phyloP scores from a whole-genome alignment of 202 grass and related monocot species.

The Sporobolus alterniflorus region DNA sequence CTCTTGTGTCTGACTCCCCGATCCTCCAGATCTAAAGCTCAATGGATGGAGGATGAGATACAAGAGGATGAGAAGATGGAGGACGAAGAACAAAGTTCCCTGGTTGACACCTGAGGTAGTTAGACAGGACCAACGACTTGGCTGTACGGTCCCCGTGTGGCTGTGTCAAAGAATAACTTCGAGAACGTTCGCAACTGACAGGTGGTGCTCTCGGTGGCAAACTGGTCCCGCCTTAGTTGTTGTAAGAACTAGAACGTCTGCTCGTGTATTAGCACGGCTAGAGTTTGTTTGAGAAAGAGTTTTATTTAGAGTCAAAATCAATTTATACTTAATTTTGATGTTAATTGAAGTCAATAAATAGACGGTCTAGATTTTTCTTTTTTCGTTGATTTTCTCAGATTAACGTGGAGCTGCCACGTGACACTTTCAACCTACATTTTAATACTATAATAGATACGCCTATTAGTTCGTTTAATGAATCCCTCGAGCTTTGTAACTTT shows the following conservation, averaged over 20 bases:
- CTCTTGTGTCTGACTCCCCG: not conserved
- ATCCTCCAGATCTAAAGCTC: constrained; percentile 17
- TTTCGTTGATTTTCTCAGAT: no score
- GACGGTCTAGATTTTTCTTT: no score
- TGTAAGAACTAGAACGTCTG: no score
- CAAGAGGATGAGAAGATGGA: constrained; percentile 41
- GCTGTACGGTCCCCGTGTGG: constrained; percentile 1
- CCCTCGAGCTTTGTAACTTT: not conserved
- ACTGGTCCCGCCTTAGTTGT: no score
- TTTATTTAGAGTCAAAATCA: no score
- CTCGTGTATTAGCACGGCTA: no score
- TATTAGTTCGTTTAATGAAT: not conserved
- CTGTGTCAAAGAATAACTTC: not conserved
- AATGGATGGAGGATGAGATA: not conserved
- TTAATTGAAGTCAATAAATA: no score
- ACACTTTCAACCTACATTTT: not conserved
- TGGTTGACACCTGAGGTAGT: constrained; percentile 42
- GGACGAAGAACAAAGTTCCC: constrained; percentile 44
- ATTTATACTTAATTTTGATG: no score
- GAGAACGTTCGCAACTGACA: not conserved
- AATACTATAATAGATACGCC: not conserved
- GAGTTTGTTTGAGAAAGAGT: no score
- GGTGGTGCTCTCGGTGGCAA: no score
- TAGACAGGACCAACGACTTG: constrained; percentile 44
- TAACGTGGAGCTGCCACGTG: no score